A percentile compares a stretch with the other conserved stretches of the same genome.
phyloP scores from a whole-genome alignment of 441 rosid genomes.

The California macrophylla region DNA sequence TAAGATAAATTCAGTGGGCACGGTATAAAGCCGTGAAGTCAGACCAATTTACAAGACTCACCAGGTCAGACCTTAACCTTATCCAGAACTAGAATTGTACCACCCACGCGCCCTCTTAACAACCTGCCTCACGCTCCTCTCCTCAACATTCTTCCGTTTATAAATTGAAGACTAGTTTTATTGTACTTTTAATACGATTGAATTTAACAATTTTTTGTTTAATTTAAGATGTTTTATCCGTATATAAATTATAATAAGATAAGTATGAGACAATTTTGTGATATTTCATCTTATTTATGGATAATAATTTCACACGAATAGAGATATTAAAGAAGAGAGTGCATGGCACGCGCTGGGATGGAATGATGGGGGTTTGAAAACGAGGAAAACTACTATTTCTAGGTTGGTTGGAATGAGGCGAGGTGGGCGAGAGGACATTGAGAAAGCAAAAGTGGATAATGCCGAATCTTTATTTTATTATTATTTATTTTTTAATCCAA shows the following conservation, averaged over 20 bases:
- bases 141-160: too few species aligned
- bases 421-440: neutral
- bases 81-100: neutral
- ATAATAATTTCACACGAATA: neutral
- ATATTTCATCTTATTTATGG: too few species aligned
- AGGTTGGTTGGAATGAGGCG: conserved; percentile 1
- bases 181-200: too few species aligned
- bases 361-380: neutral
- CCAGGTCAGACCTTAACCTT: neutral
- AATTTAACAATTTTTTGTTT: too few species aligned
- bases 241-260: too few species aligned
- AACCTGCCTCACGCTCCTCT: neutral
- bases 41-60: neutral
- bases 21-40: neutral
- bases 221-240: too few species aligned
- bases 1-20: neutral
- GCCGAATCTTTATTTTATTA: conserved; percentile 3
- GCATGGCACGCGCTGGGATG: neutral
- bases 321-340: neutral
- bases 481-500: neutral
- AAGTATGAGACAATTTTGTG: too few species aligned
- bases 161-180: too few species aligned
- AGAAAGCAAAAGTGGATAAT: conserved; percentile 5
- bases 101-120: neutral
- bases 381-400: neutral